phyloP scores from a whole-genome alignment of 2,329 filamentous ascomycete species.

The Bimuria novae-zelandiae region DNA sequence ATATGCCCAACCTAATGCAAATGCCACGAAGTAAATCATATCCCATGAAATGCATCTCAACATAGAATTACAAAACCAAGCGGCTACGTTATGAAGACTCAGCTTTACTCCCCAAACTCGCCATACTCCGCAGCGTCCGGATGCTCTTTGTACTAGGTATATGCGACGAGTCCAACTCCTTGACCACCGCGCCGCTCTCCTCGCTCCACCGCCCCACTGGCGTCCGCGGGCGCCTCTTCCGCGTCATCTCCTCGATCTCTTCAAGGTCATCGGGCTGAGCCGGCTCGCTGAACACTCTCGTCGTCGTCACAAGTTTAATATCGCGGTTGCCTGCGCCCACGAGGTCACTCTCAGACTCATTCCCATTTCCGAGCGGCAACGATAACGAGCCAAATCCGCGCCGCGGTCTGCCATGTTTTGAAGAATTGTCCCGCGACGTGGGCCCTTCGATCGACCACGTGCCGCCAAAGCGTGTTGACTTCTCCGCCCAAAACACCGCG shows the following conservation, averaged over 20 bases:
- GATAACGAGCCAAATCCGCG: constrained; percentile 24
- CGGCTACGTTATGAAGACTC: not conserved
- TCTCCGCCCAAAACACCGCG: constrained; percentile 38
- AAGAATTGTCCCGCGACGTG: too few species aligned
- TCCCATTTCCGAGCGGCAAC: constrained; percentile 18
- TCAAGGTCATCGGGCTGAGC: constrained; percentile 39
- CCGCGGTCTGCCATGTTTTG: constrained; percentile 11
- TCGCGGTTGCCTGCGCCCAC: constrained; percentile 29
- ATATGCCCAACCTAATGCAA: not conserved
- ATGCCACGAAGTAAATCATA: not conserved
- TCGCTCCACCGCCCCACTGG: constrained; percentile 41
- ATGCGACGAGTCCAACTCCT: constrained; percentile 21
- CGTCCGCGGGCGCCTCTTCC: constrained; percentile 30
- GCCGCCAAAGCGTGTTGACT: constrained; percentile 49
- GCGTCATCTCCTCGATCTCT: constrained; percentile 35
- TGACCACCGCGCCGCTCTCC: constrained; percentile 27
- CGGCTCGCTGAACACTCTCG: constrained; percentile 38
- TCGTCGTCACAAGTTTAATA: constrained; percentile 44
- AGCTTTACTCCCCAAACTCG: not conserved
- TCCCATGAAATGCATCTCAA: not conserved
- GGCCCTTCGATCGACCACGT: constrained; percentile 50
- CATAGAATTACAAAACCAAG: not conserved
- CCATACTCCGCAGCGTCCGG: not conserved
- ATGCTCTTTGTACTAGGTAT: constrained; percentile 14
- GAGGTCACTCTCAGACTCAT: constrained; percentile 35